phyloP scores from a whole-genome alignment of 176 grass and related monocot genomes.

The Juncus inflexus region DNA sequence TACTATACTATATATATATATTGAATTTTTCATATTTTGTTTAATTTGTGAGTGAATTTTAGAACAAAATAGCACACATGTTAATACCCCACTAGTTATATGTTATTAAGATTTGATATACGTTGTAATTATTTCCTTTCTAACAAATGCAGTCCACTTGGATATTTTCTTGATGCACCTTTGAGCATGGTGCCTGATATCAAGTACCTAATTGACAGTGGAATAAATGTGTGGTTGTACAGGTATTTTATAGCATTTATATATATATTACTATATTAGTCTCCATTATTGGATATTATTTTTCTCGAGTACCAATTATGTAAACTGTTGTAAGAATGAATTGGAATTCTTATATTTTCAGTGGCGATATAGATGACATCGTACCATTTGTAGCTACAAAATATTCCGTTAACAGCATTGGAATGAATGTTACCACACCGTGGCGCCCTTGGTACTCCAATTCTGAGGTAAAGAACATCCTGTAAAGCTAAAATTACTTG shows the following conservation, averaged over 20 bases:
- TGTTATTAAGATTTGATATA: too few relatives aligned
- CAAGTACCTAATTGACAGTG: slow-evolving; percentile 16
- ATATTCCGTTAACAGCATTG: slow-evolving; percentile 38
- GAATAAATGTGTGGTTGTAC: slow-evolving; percentile 24
- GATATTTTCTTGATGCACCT: too few relatives aligned
- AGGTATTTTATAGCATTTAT: slow-evolving; percentile 3
- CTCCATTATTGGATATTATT: too few relatives aligned
- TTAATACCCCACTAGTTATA: too few relatives aligned
- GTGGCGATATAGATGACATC: slow-evolving; percentile 42
- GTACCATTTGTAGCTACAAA: slow-evolving; percentile 46
- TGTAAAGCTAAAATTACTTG: too few relatives aligned
- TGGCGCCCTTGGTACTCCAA: slow-evolving; percentile 50
- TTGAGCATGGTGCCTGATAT: neutral
- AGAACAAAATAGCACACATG: too few relatives aligned
- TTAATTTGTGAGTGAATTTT: too few relatives aligned
- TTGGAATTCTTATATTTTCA: neutral
- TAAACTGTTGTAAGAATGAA: neutral
- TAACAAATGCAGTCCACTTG: neutral
- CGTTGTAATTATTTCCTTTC: too few relatives aligned
- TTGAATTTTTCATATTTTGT: too few relatives aligned
- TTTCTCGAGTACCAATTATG: neutral
- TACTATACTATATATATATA: too few relatives aligned
- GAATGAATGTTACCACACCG: slow-evolving; percentile 24
- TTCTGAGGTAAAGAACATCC: slow-evolving; percentile 23
- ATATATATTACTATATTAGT: too few relatives aligned